A percentile compares a stretch with the other conserved stretches of the same genome.
These are phyloP conservation scores for Colletotrichum shisoi DNA, from an alignment of 2,329 filamentous ascomycete genomes.

Conservation along the genomic window DNA sequence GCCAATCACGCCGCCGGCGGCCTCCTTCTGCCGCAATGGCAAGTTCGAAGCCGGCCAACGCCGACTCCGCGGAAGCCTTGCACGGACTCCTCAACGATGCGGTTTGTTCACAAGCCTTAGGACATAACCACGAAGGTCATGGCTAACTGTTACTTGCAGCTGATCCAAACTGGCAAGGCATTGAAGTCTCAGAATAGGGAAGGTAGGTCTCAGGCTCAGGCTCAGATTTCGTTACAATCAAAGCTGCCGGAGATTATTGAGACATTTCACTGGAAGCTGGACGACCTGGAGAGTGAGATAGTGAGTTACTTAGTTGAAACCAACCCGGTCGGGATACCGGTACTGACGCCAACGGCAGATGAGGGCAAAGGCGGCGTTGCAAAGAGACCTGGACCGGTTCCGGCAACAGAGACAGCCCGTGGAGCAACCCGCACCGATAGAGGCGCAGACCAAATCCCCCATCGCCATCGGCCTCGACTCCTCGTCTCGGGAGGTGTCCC, in stretches of 20 bases:
- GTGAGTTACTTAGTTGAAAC: slow-evolving; percentile 49
- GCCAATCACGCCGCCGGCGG: not conserved
- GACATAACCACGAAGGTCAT: not conserved
- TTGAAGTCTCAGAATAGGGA: slow-evolving; percentile 60
- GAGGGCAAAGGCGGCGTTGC: slow-evolving; percentile 63
- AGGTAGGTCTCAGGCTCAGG: slow-evolving; percentile 47
- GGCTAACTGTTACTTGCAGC: slow-evolving; percentile 49
- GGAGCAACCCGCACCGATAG: slow-evolving; percentile 44
- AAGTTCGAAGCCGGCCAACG: slow-evolving; percentile 14
- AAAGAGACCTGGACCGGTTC: slow-evolving; percentile 60
- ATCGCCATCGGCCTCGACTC: slow-evolving; percentile 51
- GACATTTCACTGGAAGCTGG: slow-evolving; percentile 61
- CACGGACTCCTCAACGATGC: slow-evolving; percentile 63
- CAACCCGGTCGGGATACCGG: not conserved
- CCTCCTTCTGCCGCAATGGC: slow-evolving; percentile 15
- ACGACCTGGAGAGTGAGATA: slow-evolving; percentile 66
- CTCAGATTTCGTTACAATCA: slow-evolving; percentile 48
- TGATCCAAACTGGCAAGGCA: slow-evolving; percentile 67
- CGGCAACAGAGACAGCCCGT: slow-evolving; percentile 42
- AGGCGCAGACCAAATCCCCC: slow-evolving; percentile 49
- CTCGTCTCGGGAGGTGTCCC: slow-evolving; percentile 44
- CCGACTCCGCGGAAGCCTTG: slow-evolving; percentile 55
- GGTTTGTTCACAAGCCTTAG: slow-evolving; percentile 50
- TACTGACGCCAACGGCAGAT: slow-evolving; percentile 47
- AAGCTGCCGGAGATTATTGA: slow-evolving; percentile 59